Base-by-base conservation (phyloP, 2,329 filamentous ascomycete genomes). In the Colletotrichum caudatum region DNA sequence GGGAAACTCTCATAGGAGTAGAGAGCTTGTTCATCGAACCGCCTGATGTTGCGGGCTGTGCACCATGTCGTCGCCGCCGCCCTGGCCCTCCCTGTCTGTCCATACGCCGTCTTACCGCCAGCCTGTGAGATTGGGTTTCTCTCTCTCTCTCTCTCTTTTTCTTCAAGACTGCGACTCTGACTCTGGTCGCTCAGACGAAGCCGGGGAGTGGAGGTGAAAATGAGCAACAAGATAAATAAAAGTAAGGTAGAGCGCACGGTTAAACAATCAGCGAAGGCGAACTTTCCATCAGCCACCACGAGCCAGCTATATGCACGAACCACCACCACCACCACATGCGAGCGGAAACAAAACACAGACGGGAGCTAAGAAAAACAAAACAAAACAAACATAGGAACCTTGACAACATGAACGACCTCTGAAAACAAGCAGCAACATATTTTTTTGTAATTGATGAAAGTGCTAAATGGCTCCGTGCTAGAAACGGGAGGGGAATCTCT, bases 181-280 rank as follows among this genome's bases (percentile, higher is more conserved):
- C 41, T 33, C 44, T 53, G 58, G 54, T 29, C 41, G 20, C 44
- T 57, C 64, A 29, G 58, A 69, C 33, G 65, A 71, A 64, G 20
- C 39, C 33, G 54, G 64, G 59, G 64, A 50, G 26, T 46, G 59
- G 5, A 41, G 33, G 37, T 37, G 18, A 46, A 44, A n/a, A n/a
- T 35, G n/a, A 46, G 33, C 29, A 33, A 26, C 44, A 18, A 59
- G 46, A 39, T 35, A 41, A 11, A 37, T 37, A 35, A 46, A 33
- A 51, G 63, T 60, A 63, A 58, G 64, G 48, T 23, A 59, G 35
- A 50, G 33, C 66, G 69, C 60, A 72, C 69, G 48, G 59, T n/a
- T 35, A 26, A 46, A 35, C 5, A 7, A 9, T 7, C 50, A 29
- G 39, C 50, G 41, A 8, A 20, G 33, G 6, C 18, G 18, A 70